These are phyloP conservation scores for Talaromyces albobiverticillius DNA, from an alignment of 2,329 filamentous ascomycete genomes.

Conservation along the genomic window DNA sequence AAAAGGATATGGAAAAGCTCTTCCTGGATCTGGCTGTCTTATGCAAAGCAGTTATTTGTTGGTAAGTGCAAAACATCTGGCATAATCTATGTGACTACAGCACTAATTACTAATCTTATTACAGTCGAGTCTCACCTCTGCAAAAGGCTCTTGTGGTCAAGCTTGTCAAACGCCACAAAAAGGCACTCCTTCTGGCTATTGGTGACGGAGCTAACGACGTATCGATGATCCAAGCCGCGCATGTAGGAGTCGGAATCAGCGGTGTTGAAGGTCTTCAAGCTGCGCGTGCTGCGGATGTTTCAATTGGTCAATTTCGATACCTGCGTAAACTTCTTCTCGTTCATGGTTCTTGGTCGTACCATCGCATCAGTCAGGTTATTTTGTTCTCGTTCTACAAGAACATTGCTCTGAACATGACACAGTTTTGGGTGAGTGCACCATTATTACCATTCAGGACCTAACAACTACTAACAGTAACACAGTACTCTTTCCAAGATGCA, in stretches of 20 bases:
- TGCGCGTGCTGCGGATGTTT: slow-evolving; percentile 89
- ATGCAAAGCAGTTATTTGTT: slow-evolving; percentile 98
- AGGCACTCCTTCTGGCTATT: slow-evolving; percentile 89
- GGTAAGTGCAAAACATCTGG: slow-evolving; percentile 39
- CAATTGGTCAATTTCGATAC: slow-evolving; percentile 93
- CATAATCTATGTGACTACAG: not conserved
- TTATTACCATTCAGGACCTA: not conserved
- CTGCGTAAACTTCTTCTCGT: slow-evolving; percentile 91
- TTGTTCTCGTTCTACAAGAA: slow-evolving; percentile 99
- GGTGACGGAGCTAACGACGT: slow-evolving; percentile 98
- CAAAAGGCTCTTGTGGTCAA: slow-evolving; percentile 98
- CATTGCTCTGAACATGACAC: slow-evolving; percentile 96
- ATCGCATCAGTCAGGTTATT: slow-evolving; percentile 94
- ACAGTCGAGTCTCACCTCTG: slow-evolving; percentile 86
- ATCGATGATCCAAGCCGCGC: slow-evolving; percentile 99
- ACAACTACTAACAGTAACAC: slow-evolving; percentile 25
- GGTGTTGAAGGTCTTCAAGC: slow-evolving; percentile 96
- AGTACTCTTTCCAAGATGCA: slow-evolving; percentile 97
- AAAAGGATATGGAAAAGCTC: slow-evolving; percentile 87
- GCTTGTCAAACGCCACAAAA: slow-evolving; percentile 90
- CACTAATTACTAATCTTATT: slow-evolving; percentile 8
- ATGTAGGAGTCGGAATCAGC: slow-evolving; percentile 96
- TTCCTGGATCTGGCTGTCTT: slow-evolving; percentile 91
- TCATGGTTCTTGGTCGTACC: slow-evolving; percentile 96
- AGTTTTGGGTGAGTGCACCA: slow-evolving; percentile 78